phyloP scores from a whole-genome alignment of 1,284 basidiomycete genomes.

The Ganoderma resinaceum region DNA sequence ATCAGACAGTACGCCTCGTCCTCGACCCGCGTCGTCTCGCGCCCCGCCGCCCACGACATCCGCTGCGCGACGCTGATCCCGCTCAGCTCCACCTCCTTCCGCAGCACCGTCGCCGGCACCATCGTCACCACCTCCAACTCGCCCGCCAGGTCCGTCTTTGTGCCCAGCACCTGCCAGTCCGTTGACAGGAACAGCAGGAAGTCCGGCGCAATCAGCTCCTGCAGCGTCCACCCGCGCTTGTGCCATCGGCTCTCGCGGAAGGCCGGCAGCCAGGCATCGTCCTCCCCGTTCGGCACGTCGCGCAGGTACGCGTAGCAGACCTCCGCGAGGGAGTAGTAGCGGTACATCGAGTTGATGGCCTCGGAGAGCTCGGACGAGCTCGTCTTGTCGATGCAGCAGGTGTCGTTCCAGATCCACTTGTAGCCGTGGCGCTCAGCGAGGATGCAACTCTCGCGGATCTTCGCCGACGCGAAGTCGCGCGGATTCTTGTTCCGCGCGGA shows the following conservation, averaged over 20 bases:
- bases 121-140: constrained; percentile 8
- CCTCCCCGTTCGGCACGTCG: constrained; percentile 7
- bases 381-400: constrained; percentile 20
- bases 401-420: constrained; percentile 17
- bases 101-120: constrained; percentile 14
- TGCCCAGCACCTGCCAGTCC: constrained; percentile 16
- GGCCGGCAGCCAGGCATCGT: background rate
- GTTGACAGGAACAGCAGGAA: constrained; percentile 16
- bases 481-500: background rate
- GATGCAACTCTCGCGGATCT: constrained; percentile 11
- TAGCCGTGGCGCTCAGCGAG: constrained; percentile 10
- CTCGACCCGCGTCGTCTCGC: constrained; percentile 19
- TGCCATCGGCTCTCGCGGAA: constrained; percentile 19
- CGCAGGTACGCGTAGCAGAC: constrained; percentile 13
- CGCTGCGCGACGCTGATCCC: constrained; percentile 22
- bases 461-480: constrained; percentile 1
- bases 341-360: constrained; percentile 20
- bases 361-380: constrained; percentile 17
- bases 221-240: constrained; percentile 20
- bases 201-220: constrained; percentile 21
- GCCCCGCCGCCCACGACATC: constrained; percentile 25
- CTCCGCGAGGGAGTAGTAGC: constrained; percentile 8
- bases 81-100: constrained; percentile 8
- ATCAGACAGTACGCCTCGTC: constrained; percentile 25
- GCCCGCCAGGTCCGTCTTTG: constrained; percentile 12